Conservation (phyloP, 31 red algal genomes). For the Odonthalia washingtoniensis region DNA sequence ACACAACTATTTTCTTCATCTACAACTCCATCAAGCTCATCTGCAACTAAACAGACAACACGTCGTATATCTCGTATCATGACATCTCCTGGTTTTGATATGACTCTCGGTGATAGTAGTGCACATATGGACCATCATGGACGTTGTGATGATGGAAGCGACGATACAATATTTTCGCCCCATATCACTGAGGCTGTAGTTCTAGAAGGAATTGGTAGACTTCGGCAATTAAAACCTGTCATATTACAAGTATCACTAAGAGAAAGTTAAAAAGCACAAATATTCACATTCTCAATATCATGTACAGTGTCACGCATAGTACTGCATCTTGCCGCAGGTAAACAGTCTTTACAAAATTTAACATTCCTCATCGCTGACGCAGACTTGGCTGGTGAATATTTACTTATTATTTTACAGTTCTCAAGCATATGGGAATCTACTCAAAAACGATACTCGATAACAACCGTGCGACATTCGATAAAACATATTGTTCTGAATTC, state of each 20-base stretch:
- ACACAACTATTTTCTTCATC: not conserved
- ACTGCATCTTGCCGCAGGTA: conserved; percentile 20
- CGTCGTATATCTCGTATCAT: not conserved
- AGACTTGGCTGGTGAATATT: not conserved
- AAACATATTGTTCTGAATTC: not conserved
- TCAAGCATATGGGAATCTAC: not conserved
- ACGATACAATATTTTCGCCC: conserved; percentile 28
- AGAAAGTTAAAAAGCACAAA: conserved; percentile 16
- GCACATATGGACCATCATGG: not conserved
- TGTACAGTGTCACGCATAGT: not conserved
- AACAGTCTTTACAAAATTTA: not conserved
- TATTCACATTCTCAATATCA: conserved; percentile 8
- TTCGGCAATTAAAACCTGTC: not conserved
- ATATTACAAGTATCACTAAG: conserved; percentile 38
- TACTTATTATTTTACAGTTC: conserved; percentile 2
- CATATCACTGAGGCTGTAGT: not conserved
- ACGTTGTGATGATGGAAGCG: conserved; percentile 56
- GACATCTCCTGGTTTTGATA: not conserved
- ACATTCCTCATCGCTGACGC: not conserved
- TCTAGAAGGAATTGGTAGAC: conserved; percentile 25
- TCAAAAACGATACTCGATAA: no score
- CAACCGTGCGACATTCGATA: not conserved
- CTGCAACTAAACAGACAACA: not conserved
- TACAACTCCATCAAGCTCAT: not conserved
- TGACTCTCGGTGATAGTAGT: not conserved